Evolutionary conservation across 1,284 basidiomycete species (phyloP).

Genomic region (Ustilago trichophora): DNA sequence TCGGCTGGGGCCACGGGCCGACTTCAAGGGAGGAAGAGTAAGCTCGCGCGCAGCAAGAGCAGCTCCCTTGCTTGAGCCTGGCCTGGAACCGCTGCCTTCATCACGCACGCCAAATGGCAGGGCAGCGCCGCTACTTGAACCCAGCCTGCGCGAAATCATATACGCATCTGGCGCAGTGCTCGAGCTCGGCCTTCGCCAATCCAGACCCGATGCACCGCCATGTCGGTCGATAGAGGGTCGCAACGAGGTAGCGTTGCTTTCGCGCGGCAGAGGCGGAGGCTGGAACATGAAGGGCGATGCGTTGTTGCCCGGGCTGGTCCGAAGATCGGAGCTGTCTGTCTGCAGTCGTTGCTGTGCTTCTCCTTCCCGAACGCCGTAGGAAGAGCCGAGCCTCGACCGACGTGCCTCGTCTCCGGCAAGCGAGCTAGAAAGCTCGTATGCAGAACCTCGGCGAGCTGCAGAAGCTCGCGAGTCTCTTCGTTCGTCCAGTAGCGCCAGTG

Average conservation of each 20-base stretch:
- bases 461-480: slow-evolving; percentile 22
- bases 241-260: slow-evolving; percentile 20
- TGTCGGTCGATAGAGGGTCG: slow-evolving; percentile 22
- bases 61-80: slow-evolving; percentile 25
- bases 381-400: slow-evolving; percentile 21
- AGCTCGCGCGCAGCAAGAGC: slow-evolving; percentile 5
- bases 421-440: slow-evolving; percentile 11
- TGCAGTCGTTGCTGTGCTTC: slow-evolving; percentile 23
- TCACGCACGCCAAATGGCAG: slow-evolving; percentile 18
- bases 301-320: slow-evolving; percentile 46
- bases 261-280: slow-evolving; percentile 48
- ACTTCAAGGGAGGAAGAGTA: slow-evolving; percentile 32
- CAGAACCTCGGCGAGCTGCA: slow-evolving; percentile 21
- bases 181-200: slow-evolving; percentile 42
- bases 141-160: slow-evolving; percentile 29
- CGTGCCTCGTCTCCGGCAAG: slow-evolving; percentile 3
- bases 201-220: slow-evolving; percentile 12
- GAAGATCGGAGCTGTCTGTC: slow-evolving; percentile 44
- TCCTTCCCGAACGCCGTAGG: slow-evolving; percentile 17
- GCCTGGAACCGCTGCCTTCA: slow-evolving; percentile 23
- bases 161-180: slow-evolving; percentile 45
- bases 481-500: slow-evolving; percentile 29
- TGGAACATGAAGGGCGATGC: slow-evolving; percentile 58
- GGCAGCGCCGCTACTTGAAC: slow-evolving; percentile 24
- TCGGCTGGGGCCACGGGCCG: slow-evolving; percentile 12